Evolutionary conservation across 352 stramenopile genomes (phyloP), one percentile per base, ranked within the genome.

Genomic region (Phytopythium cucurbitacearum): DNA sequence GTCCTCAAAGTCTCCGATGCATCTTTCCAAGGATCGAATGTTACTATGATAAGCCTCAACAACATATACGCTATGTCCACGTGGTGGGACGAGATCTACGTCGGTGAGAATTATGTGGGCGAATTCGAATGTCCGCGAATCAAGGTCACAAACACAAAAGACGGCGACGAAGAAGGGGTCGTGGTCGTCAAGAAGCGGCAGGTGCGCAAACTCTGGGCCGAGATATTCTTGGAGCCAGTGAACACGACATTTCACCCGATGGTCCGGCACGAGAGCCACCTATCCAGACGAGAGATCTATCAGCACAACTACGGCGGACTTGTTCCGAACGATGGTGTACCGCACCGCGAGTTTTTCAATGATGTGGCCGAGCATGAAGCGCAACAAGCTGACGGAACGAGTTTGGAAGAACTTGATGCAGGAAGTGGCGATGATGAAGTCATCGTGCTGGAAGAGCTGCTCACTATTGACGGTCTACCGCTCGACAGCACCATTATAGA

Each of bases 61-160:
- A 91, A 89, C 41, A 76, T 77, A 32, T 76, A 97, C 41, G 55
- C 76, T 0, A 89, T 90, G 67, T 87, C 70, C 13, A 85, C 68
- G 35, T 98, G 94, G 90, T 98, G 97, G 77, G 96, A 99, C 69
- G 96, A 99, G 58, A 84, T 99, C 38, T 98, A 97, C 64, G 76
- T 98, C 3, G 96, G 96, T 13, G 65, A 87, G 5, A 91, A 98
- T 55, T 86, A 90, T 56, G 71, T 95, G n/a, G 81, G 97, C 61
- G 72, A 67, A 5, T 98, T 98, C 53, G 61, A 62, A 6, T 98
- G 95, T 62, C 95, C 96, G 9, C 64, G 55, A 28, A 46, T 70
- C 39, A 42, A 42, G 10, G 51, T 63, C 12, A 36, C 54, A 3
- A 11, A 49, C 16, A 21, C 35, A 5, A 44, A 13, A 3, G 52